phyloP scores from a whole-genome alignment of 2,329 filamentous ascomycete species.

The Xenosphaeropsis pyriputrescens region DNA sequence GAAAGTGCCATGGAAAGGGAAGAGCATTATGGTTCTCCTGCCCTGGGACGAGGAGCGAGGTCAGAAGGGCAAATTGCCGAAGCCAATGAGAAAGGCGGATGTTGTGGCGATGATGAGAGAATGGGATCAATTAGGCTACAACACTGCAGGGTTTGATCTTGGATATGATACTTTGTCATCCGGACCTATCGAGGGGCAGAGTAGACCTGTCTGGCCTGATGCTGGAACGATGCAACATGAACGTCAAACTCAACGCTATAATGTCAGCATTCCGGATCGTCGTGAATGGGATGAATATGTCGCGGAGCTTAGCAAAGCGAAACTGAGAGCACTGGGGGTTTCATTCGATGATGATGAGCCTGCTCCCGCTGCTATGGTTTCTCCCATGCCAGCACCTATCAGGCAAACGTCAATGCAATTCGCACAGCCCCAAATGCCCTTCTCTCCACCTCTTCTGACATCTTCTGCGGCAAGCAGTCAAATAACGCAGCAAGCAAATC shows the following conservation, averaged over 20 bases:
- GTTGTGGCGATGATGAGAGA: constrained; percentile 45
- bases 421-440: constrained; percentile 47
- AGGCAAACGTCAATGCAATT: constrained; percentile 61
- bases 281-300: constrained; percentile 63
- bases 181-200: constrained; percentile 29
- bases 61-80: constrained; percentile 33
- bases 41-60: constrained; percentile 55
- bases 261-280: constrained; percentile 45
- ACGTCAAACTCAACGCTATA: constrained; percentile 33
- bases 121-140: constrained; percentile 58
- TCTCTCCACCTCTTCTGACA: constrained; percentile 72
- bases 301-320: constrained; percentile 73
- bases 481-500: constrained; percentile 35
- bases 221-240: constrained; percentile 42
- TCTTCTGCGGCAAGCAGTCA: constrained; percentile 64
- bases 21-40: constrained; percentile 56
- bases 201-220: constrained; percentile 53
- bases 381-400: constrained; percentile 49
- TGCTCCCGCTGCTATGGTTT: constrained; percentile 39
- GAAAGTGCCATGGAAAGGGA: constrained; percentile 61
- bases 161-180: constrained; percentile 23
- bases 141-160: constrained; percentile 53
- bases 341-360: constrained; percentile 62
- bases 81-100: constrained; percentile 38
- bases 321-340: constrained; percentile 81